Conservation (phyloP, 2,329 filamentous ascomycete species). For the Xylaria multiplex region DNA sequence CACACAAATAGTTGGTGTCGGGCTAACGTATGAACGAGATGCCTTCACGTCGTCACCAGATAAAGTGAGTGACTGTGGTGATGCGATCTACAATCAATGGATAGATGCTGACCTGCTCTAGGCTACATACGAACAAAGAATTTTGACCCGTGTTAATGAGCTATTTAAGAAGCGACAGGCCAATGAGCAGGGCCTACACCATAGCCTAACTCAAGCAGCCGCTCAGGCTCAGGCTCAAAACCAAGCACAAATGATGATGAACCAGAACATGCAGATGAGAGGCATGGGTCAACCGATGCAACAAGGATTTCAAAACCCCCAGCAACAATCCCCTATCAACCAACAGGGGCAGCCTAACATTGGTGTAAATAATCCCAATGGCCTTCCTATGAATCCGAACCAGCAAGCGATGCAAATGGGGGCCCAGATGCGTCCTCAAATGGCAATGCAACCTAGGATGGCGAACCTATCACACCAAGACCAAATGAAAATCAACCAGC, state of each 20-base stretch:
- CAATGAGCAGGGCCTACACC: slow-evolving; percentile 61
- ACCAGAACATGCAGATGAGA: slow-evolving; percentile 64
- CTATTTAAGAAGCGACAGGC: slow-evolving; percentile 62
- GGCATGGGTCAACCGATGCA: slow-evolving; percentile 61
- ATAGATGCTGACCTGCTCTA: slow-evolving; percentile 43
- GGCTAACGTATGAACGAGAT: slow-evolving; percentile 60
- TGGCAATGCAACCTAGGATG: slow-evolving; percentile 50
- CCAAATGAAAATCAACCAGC: slow-evolving; percentile 56
- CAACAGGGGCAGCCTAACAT: slow-evolving; percentile 58
- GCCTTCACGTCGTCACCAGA: slow-evolving; percentile 57
- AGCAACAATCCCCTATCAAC: slow-evolving; percentile 64
- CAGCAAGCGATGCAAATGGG: slow-evolving; percentile 54
- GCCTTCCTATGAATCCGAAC: slow-evolving; percentile 45
- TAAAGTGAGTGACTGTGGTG: slow-evolving; percentile 54
- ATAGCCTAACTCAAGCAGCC: slow-evolving; percentile 59
- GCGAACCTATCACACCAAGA: slow-evolving; percentile 57
- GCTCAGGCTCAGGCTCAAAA: slow-evolving; percentile 49
- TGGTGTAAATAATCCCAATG: slow-evolving; percentile 55
- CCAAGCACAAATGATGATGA: slow-evolving; percentile 61
- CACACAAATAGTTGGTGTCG: slow-evolving; percentile 54
- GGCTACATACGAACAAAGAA: slow-evolving; percentile 61
- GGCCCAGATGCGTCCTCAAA: slow-evolving; percentile 45
- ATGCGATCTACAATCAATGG: background rate
- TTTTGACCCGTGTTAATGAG: slow-evolving; percentile 59
- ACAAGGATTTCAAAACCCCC: slow-evolving; percentile 66